Evolutionary conservation across 345 rosid genomes (phyloP).

Genomic region (Acer campestre): DNA sequence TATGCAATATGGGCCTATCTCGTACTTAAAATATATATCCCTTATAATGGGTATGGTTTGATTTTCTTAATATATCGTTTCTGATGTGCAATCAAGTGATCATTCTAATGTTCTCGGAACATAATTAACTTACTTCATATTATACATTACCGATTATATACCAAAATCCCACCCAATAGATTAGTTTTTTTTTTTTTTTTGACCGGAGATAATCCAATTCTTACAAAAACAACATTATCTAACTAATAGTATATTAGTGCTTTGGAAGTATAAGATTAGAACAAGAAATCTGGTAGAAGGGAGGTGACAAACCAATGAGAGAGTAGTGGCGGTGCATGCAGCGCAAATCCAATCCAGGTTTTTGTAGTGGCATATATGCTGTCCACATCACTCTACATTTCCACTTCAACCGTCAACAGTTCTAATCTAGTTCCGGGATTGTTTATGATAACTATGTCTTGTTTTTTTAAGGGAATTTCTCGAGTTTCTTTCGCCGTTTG

Average conservation of each 20-base stretch:
- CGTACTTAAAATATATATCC: background rate
- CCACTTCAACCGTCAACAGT: conserved; percentile 7
- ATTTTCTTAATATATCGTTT: background rate
- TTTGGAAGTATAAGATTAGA: background rate
- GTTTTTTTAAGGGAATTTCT: no score
- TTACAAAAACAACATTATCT: background rate
- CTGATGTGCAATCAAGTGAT: background rate
- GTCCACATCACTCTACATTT: background rate
- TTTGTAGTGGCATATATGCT: background rate
- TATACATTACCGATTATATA: no score
- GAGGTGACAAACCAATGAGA: conserved; percentile 19
- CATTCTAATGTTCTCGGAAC: no score
- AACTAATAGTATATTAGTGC: background rate
- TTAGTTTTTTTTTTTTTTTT: no score
- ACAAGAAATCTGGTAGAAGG: background rate
- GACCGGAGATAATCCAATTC: background rate
- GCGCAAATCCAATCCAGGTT: background rate
- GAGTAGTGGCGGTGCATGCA: conserved; percentile 36
- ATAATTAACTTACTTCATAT: no score
- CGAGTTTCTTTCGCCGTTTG: no score
- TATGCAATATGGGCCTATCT: conserved; percentile 3
- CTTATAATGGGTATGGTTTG: conserved; percentile 4
- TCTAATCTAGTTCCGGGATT: background rate
- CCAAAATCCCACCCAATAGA: no score
- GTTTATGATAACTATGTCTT: background rate